Percentiles rank a stretch among this genome's conserved stretches.
Evolutionary conservation across 345 rosid species (phyloP).

Genomic region (Citrus reticulata): DNA sequence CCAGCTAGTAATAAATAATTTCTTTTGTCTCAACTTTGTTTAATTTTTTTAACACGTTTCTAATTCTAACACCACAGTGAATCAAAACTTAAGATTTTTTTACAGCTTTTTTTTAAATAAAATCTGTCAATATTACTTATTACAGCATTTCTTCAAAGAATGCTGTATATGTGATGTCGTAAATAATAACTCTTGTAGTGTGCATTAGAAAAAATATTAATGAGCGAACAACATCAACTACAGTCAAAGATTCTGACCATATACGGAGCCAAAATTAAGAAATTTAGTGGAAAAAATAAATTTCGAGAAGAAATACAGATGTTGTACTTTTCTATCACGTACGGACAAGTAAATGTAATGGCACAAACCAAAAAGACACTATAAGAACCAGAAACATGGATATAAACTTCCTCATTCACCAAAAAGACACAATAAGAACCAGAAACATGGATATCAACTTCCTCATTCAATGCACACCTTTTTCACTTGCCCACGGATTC

Average conservation of each 20-base stretch:
- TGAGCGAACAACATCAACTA: background rate
- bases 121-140: no score
- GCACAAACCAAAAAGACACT: background rate
- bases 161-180: no score
- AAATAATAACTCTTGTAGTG: no score
- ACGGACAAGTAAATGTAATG: background rate
- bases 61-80: no score
- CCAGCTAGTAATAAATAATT: no score
- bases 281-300: background rate
- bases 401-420: background rate
- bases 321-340: background rate
- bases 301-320: background rate
- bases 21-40: no score
- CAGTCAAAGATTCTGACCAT: background rate
- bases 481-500: slow-evolving; percentile 85
- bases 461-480: slow-evolving; percentile 44
- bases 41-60: no score
- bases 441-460: background rate
- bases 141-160: no score
- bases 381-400: background rate
- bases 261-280: no score
- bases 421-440: background rate
- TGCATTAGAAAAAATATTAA: background rate
- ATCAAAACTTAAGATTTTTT: no score
- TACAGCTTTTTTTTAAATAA: no score